Conservation (phyloP, 345 rosid species). For the Citrus glauca region DNA sequence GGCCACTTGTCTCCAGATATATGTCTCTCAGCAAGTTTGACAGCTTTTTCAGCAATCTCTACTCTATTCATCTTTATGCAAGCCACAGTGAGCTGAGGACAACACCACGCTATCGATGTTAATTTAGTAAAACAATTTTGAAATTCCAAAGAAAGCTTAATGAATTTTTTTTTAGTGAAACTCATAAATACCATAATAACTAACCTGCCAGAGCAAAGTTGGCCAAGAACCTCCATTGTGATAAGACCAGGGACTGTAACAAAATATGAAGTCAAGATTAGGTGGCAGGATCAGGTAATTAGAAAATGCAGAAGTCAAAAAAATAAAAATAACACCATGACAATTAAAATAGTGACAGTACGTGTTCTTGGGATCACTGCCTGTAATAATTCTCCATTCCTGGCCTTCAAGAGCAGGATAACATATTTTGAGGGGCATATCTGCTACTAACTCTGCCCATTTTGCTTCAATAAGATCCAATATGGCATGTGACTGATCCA, state of each 20-base stretch:
- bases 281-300: constrained; percentile 5
- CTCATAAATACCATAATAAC: constrained; percentile 15
- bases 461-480: constrained; percentile 78
- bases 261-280: constrained; percentile 17
- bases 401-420: constrained; percentile 84
- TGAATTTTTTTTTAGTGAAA: neutral
- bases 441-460: constrained; percentile 80
- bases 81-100: constrained; percentile 71
- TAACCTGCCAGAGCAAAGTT: constrained; percentile 95
- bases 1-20: constrained; percentile 83
- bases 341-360: constrained; percentile 23
- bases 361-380: constrained; percentile 96
- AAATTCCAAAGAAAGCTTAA: no score
- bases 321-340: neutral
- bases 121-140: neutral
- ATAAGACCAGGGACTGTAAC: constrained; percentile 90
- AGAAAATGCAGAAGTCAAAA: neutral
- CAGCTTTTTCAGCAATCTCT: constrained; percentile 76
- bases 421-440: constrained; percentile 83
- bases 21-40: constrained; percentile 66
- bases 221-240: constrained; percentile 98
- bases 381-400: constrained; percentile 85
- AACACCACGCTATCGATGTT: neutral
- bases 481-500: constrained; percentile 84
- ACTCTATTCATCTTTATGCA: constrained; percentile 86